A percentile compares a stretch with the other conserved stretches of the same genome.
These are phyloP conservation scores for Dendrothele bispora DNA, from an alignment of 768 basidiomycete genomes.

Conservation along the genomic window DNA sequence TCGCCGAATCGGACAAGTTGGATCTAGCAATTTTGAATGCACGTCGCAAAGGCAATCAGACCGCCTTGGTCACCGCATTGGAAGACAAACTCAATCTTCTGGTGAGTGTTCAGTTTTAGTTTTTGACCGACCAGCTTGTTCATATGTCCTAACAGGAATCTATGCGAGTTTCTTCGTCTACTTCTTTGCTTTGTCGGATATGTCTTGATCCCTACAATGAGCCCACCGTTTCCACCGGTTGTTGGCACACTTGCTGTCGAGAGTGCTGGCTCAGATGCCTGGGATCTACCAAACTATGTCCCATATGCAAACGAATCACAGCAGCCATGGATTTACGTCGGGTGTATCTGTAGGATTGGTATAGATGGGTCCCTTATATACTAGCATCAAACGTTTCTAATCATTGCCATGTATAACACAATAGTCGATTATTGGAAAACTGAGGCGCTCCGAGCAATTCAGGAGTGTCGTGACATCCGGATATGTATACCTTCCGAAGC, in stretches of 20 bases:
- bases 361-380: no score
- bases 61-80: conserved; percentile 51
- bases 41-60: conserved; percentile 45
- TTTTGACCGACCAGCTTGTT: no score
- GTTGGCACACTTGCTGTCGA: conserved; percentile 85
- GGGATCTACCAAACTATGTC: conserved; percentile 79
- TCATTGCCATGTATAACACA: no score
- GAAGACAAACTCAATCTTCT: conserved; percentile 61
- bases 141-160: conserved; percentile 55
- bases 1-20: conserved; percentile 44
- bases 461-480: no score
- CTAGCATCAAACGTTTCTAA: no score
- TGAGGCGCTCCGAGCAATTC: no score
- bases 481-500: no score
- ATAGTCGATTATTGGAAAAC: no score
- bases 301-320: conserved; percentile 87
- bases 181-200: conserved; percentile 63
- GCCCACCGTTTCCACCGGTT: conserved; percentile 79
- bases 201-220: conserved; percentile 79
- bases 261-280: conserved; percentile 86
- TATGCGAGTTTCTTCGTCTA: conserved; percentile 37
- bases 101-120: conserved; percentile 36
- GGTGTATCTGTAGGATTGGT: conserved; percentile 73
- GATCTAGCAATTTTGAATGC: conserved; percentile 52
- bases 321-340: conserved; percentile 71